Conservation (phyloP, 176 grass and related monocot genomes). For the Calamus simplicifolius region DNA sequence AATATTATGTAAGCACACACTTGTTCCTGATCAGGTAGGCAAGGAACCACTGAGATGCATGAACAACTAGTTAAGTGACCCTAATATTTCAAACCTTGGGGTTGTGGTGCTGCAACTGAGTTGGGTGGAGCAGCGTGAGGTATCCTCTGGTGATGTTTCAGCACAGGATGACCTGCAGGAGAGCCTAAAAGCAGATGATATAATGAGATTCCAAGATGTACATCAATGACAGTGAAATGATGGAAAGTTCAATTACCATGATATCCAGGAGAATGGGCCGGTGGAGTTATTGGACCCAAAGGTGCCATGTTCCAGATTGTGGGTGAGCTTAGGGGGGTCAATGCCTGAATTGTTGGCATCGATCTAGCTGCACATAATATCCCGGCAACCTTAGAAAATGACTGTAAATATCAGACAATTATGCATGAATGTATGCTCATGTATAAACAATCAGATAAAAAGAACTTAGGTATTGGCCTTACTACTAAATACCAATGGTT, state of each 20-base stretch:
- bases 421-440: no score
- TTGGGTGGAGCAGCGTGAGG: slow-evolving; percentile 25
- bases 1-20: no score
- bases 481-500: no score
- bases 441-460: no score
- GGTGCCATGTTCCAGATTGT: not conserved
- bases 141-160: slow-evolving; percentile 42
- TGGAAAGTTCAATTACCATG: slow-evolving; percentile 22
- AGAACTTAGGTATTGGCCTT: no score
- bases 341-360: slow-evolving; percentile 1
- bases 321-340: slow-evolving; percentile 2
- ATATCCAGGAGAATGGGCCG: slow-evolving; percentile 32
- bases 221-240: no score
- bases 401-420: no score
- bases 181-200: slow-evolving; percentile 25
- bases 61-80: not conserved
- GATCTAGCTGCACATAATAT: slow-evolving; percentile 12
- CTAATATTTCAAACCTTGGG: slow-evolving; percentile 38
- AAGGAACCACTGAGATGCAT: no score
- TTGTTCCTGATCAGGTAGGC: no score
- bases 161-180: slow-evolving; percentile 19
- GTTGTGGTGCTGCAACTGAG: slow-evolving; percentile 27
- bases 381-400: no score
- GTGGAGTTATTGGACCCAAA: slow-evolving; percentile 28
- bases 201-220: no score